These are phyloP conservation scores for Moricandia moricandioides DNA, from an alignment of 345 rosid genomes.

Conservation along the genomic window DNA sequence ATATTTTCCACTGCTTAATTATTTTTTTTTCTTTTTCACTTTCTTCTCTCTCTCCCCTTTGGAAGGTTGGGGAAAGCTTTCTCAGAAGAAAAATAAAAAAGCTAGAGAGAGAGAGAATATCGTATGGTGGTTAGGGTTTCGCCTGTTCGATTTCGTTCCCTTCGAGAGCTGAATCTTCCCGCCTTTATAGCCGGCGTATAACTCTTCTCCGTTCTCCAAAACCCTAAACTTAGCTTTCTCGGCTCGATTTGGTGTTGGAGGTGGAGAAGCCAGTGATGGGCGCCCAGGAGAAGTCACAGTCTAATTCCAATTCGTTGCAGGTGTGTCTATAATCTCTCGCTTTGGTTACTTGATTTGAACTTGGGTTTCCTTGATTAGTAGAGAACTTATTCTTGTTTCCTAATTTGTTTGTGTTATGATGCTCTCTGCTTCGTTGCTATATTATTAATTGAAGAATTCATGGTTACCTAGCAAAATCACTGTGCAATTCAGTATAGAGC, in stretches of 20 bases:
- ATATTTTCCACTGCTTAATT: conserved; percentile 16
- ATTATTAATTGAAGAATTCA: conserved; percentile 4
- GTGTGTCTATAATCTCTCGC: conserved; percentile 34
- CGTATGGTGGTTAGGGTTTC: conserved; percentile 27
- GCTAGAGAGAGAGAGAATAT: conserved; percentile 20
- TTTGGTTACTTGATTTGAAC: conserved; percentile 21
- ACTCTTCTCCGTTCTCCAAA: conserved; percentile 27
- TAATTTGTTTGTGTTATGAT: background rate
- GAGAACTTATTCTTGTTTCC: background rate
- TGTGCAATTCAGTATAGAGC: background rate
- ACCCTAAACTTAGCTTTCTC: conserved; percentile 53
- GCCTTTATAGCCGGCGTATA: conserved; percentile 28
- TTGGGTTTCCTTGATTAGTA: conserved; percentile 14
- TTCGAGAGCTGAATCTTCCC: conserved; percentile 31
- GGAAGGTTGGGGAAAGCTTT: conserved; percentile 34
- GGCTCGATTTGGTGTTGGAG: conserved; percentile 34
- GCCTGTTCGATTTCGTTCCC: conserved; percentile 22
- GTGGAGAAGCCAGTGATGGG: conserved; percentile 60
- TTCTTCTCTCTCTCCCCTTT: conserved; percentile 29
- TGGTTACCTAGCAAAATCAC: background rate
- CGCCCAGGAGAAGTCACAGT: conserved; percentile 73
- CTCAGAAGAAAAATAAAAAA: conserved; percentile 20
- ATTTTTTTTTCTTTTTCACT: background rate
- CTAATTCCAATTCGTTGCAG: conserved; percentile 86
- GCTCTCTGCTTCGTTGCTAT: background rate